Percentiles rank a stretch among this genome's conserved stretches.
phyloP scores from a whole-genome alignment of 495 filamentous ascomycete species.

The Hypoxylon fragiforme region DNA sequence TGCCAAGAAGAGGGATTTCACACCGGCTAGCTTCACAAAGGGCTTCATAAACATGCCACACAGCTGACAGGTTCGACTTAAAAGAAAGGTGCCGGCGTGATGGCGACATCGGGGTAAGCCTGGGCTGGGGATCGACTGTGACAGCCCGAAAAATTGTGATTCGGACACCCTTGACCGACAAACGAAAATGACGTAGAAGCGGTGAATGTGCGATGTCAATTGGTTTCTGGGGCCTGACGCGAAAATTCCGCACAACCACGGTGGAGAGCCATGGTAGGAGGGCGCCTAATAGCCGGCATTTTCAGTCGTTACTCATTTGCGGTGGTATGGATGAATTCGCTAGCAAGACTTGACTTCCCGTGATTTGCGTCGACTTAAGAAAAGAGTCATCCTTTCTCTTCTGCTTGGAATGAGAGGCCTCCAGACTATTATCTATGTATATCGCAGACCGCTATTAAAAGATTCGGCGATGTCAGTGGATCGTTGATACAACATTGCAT shows the following conservation, averaged over 20 bases:
- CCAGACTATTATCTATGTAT: conserved; percentile 1
- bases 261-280: neutral
- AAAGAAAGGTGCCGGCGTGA: too few species aligned
- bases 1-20: neutral
- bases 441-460: conserved; percentile 27
- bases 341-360: too few species aligned
- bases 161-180: conserved; percentile 12
- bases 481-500: conserved; percentile 21
- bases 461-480: conserved; percentile 26
- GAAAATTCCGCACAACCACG: neutral
- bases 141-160: conserved; percentile 6
- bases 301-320: neutral
- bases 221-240: neutral
- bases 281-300: conserved; percentile 10
- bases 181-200: conserved; percentile 4
- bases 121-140: conserved; percentile 4
- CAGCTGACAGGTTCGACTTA: too few species aligned
- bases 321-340: too few species aligned
- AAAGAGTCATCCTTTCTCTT: too few species aligned
- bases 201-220: conserved; percentile 7
- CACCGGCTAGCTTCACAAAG: neutral
- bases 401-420: conserved; percentile 26
- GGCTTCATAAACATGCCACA: too few species aligned
- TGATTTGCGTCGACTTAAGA: too few species aligned
- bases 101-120: neutral